Percentiles rank a stretch among this genome's conserved stretches.
phyloP scores from a whole-genome alignment of 2,329 filamentous ascomycete genomes.

The Neospermospora avenae region DNA sequence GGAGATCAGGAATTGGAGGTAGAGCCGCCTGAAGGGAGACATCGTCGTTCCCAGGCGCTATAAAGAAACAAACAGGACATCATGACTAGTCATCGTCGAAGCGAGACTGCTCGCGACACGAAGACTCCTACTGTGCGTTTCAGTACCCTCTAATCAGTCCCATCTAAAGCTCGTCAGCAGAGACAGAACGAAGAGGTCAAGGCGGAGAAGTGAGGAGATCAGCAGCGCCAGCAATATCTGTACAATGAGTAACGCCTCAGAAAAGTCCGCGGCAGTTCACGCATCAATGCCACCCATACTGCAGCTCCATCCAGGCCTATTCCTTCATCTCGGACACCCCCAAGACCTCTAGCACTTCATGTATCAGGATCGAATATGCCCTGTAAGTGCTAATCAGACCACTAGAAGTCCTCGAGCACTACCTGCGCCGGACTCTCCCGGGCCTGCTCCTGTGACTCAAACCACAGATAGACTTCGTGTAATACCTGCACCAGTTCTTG shows the following conservation, averaged over 20 bases:
- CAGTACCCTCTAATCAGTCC: not conserved
- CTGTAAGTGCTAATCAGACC: not conserved
- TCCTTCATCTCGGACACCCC: not conserved
- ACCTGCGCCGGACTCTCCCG: too few species aligned
- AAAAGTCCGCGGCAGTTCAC: not conserved
- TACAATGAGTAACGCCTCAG: not conserved
- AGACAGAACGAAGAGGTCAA: not conserved
- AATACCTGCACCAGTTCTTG: not conserved
- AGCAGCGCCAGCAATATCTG: not conserved
- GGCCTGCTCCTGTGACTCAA: too few species aligned
- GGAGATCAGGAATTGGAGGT: not conserved
- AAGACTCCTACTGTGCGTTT: not conserved
- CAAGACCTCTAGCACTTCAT: not conserved
- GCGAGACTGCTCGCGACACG: not conserved
- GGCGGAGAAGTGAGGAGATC: not conserved
- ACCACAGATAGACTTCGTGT: not conserved
- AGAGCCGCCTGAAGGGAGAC: not conserved
- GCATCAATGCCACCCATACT: not conserved
- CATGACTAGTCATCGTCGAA: not conserved
- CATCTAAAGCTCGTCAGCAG: not conserved
- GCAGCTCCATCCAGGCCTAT: not conserved
- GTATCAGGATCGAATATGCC: not conserved
- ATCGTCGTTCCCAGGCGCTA: not conserved
- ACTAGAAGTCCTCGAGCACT: not conserved
- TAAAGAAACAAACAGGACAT: not conserved